Percentiles rank a stretch among this genome's conserved stretches.
phyloP scores from a whole-genome alignment of 768 basidiomycete genomes.

The Boletus sensibilis region DNA sequence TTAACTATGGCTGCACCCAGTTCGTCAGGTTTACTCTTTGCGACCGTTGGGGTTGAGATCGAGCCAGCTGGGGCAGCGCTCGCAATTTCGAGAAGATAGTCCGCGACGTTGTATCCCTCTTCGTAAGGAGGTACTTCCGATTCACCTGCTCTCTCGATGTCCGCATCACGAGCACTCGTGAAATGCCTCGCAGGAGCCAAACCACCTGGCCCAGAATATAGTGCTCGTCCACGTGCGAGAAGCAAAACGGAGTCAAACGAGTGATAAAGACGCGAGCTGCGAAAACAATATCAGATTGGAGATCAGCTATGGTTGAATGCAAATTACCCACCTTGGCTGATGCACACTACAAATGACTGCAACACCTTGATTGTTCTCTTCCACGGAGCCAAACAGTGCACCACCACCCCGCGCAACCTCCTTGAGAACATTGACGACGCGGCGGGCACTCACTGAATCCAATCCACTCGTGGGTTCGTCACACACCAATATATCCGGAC shows the following conservation, averaged over 20 bases:
- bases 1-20: background rate
- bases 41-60: slow-evolving; percentile 33
- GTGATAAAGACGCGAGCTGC: slow-evolving; percentile 78
- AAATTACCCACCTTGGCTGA: slow-evolving; percentile 64
- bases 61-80: slow-evolving; percentile 56
- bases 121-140: slow-evolving; percentile 52
- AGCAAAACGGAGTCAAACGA: slow-evolving; percentile 80
- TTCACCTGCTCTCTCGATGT: slow-evolving; percentile 36
- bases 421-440: slow-evolving; percentile 74
- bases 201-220: slow-evolving; percentile 79
- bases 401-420: slow-evolving; percentile 59
- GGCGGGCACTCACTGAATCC: slow-evolving; percentile 84
- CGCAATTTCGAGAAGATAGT: slow-evolving; percentile 88
- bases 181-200: slow-evolving; percentile 71
- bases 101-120: slow-evolving; percentile 88
- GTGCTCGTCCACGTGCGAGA: slow-evolving; percentile 69
- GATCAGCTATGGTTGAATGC: background rate
- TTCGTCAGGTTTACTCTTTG: slow-evolving; percentile 4
- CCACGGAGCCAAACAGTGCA: slow-evolving; percentile 20
- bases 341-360: slow-evolving; percentile 87
- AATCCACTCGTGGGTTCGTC: slow-evolving; percentile 86
- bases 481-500: slow-evolving; percentile 79
- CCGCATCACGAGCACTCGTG: slow-evolving; percentile 30
- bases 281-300: background rate
- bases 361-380: slow-evolving; percentile 53